Base-by-base conservation (phyloP, 129 eudicot species). In the Escallonia rubra region DNA sequence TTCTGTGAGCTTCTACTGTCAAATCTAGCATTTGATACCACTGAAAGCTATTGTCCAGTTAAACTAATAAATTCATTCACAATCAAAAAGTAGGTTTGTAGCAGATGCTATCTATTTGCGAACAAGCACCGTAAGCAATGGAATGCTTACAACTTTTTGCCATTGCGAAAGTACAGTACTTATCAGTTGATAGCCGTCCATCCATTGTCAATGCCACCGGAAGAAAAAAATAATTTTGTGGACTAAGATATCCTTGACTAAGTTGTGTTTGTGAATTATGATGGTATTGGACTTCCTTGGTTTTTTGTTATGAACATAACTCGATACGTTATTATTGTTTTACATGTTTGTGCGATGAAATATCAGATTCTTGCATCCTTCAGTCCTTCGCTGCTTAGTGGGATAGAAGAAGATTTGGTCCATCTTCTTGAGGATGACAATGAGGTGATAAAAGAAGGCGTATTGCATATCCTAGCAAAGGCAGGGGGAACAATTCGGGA, bases 401-500 rank as follows among this genome's bases (percentile, higher is more conserved):
- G 99, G 65, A 86, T 83, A 57, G 96, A 89, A 79, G 91, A 86
- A 68, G 83, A 87, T 77, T 81, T 93, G 70, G 76, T 81, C 41
- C 86, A 77, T 75, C 85, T 93, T 75, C 99, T 93, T 65, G 95
- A 93, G 70, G 99, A 89, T 59, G 99, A 89, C 16, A 85, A 85
- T 48, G 96, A 84, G 76, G 81, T 75, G 43, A 82, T 93, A 57
- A 93, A 79, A 79, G 99, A 93, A 77, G 99, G 96, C 71, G 81
- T 86, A 67, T 74, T 93, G 88, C 85, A 82, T 80, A 85, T 93
- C 67, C 80, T 93, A 61, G 90, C 92, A 66, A 93, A 81, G 77
- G 95, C 96, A 58, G 99, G 99, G 72, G 99, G 86, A 72, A 81
- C 90, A 8, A 89, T 93, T 74, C 82, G 92, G 41, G 96, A 86